phyloP scores from a whole-genome alignment of 1,139 yeast species.

The Hanseniaspora sp. region DNA sequence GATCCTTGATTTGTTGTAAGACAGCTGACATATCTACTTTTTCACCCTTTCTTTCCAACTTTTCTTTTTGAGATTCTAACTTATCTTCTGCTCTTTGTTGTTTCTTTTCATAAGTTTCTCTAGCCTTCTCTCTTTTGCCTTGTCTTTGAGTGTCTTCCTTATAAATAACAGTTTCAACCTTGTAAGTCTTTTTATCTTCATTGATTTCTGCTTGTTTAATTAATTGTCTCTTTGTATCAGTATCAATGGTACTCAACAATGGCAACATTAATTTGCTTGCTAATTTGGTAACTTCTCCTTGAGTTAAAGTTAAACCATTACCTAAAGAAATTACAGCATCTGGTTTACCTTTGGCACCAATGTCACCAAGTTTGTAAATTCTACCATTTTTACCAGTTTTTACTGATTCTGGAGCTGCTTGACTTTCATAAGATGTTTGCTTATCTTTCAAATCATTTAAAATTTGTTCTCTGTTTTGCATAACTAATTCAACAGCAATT shows the following conservation, averaged over 20 bases:
- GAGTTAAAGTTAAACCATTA: slow-evolving; percentile 74
- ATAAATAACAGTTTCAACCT: slow-evolving; percentile 15
- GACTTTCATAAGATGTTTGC: slow-evolving; percentile 17
- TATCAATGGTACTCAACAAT: slow-evolving; percentile 63
- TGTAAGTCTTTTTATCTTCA: slow-evolving; percentile 31
- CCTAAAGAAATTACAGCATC: slow-evolving; percentile 50
- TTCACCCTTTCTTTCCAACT: slow-evolving; percentile 21
- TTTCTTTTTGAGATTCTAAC: slow-evolving; percentile 23
- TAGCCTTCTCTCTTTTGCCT: slow-evolving; percentile 15
- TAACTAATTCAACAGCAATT: slow-evolving; percentile 51
- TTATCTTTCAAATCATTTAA: slow-evolving; percentile 18
- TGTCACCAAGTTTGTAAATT: slow-evolving; percentile 23
- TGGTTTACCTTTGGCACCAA: slow-evolving; percentile 35
- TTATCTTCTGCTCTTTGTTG: slow-evolving; percentile 25
- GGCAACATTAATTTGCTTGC: slow-evolving; percentile 80
- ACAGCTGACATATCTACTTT: slow-evolving; percentile 9
- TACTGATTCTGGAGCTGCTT: slow-evolving; percentile 6
- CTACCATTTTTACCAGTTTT: slow-evolving; percentile 11
- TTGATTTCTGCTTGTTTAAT: slow-evolving; percentile 50
- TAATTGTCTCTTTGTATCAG: slow-evolving; percentile 64
- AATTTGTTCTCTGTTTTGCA: slow-evolving; percentile 18
- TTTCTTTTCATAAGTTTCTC: slow-evolving; percentile 19
- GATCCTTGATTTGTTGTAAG: slow-evolving; percentile 1
- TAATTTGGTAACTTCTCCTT: slow-evolving; percentile 63
- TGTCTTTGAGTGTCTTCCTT: slow-evolving; percentile 17